A percentile compares a stretch with the other conserved stretches of the same genome.
phyloP scores from a whole-genome alignment of 768 basidiomycete species.

The Suillus paluster region DNA sequence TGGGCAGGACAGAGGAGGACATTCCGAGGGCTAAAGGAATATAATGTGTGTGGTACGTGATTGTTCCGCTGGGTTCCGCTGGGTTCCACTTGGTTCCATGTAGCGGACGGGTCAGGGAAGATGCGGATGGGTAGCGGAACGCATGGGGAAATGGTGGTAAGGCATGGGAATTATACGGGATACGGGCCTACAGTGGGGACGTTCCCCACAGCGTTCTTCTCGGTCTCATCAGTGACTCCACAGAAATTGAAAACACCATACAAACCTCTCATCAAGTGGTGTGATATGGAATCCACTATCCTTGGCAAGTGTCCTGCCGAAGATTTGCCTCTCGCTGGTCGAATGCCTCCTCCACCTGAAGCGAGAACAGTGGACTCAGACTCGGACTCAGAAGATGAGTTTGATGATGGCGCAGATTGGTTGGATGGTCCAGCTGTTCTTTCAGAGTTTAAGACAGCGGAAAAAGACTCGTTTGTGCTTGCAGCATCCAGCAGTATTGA shows the following conservation, averaged over 20 bases:
- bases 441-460: neutral
- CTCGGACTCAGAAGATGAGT: neutral
- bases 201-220: neutral
- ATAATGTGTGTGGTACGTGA: no score
- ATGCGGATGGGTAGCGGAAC: no score
- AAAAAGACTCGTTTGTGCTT: neutral
- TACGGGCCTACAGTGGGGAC: no score
- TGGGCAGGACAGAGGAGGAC: no score
- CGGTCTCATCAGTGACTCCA: neutral
- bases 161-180: no score
- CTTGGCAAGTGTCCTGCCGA: neutral
- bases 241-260: neutral
- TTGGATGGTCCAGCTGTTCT: neutral
- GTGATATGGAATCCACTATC: constrained; percentile 9
- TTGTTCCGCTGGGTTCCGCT: no score
- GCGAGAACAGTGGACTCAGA: neutral
- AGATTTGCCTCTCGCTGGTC: constrained; percentile 2
- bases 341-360: neutral
- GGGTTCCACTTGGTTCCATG: no score
- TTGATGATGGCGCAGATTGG: constrained; percentile 13
- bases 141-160: no score
- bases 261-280: constrained; percentile 9
- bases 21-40: no score
- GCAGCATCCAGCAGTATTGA: constrained; percentile 2
- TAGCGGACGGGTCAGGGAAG: no score